phyloP scores from a whole-genome alignment of 2,329 filamentous ascomycete species.

The Ophiognomonia clavigignenti-juglandacearum region DNA sequence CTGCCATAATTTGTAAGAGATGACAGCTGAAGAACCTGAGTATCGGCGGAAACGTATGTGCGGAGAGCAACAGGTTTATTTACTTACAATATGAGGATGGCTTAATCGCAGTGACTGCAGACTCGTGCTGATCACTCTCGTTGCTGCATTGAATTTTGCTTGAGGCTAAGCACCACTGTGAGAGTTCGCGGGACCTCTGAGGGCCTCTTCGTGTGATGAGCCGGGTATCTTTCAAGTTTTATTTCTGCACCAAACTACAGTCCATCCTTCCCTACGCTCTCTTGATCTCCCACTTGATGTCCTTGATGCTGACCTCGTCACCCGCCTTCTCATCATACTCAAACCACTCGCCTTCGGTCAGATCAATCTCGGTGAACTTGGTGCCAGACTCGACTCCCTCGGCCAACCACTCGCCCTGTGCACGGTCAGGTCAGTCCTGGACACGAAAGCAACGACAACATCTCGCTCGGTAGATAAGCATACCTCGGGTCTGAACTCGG shows the following conservation, averaged over 20 bases:
- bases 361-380: constrained; percentile 76
- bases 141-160: too few species aligned
- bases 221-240: not conserved
- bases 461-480: constrained; percentile 17
- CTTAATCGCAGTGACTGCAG: too few species aligned
- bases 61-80: too few species aligned
- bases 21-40: too few species aligned
- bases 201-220: too few species aligned
- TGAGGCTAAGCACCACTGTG: not conserved
- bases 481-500: constrained; percentile 86
- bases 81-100: too few species aligned
- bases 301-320: constrained; percentile 89
- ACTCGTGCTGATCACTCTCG: too few species aligned
- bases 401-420: constrained; percentile 82
- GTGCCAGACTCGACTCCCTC: constrained; percentile 76
- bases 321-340: constrained; percentile 94
- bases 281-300: constrained; percentile 80
- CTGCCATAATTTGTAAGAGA: too few species aligned
- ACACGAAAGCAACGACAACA: constrained; percentile 5
- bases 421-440: not conserved
- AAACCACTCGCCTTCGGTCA: constrained; percentile 92
- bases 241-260: not conserved
- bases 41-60: too few species aligned
- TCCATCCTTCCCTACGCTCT: constrained; percentile 47
- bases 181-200: too few species aligned